Evolutionary conservation across 768 basidiomycete species (phyloP).

Genomic region (Mycena chlorophos): DNA sequence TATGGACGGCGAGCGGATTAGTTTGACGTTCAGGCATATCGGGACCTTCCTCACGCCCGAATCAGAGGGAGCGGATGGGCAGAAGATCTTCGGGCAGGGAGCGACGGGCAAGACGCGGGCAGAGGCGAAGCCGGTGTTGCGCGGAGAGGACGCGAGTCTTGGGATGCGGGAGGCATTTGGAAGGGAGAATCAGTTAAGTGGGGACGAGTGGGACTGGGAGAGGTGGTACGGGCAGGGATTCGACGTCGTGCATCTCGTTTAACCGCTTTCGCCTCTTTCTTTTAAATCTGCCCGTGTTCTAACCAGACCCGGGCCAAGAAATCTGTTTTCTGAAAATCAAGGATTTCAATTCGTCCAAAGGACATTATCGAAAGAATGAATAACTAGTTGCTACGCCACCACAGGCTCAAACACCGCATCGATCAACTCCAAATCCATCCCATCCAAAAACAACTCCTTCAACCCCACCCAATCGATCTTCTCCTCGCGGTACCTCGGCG

Average conservation of each 20-base stretch:
- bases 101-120: constrained; percentile 61
- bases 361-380: too few species aligned
- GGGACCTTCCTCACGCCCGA: constrained; percentile 62
- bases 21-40: constrained; percentile 76
- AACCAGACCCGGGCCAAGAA: too few species aligned
- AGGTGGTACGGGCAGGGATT: constrained; percentile 63
- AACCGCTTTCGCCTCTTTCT: too few species aligned
- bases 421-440: not conserved
- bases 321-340: too few species aligned
- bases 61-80: constrained; percentile 40
- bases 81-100: constrained; percentile 71
- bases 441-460: not conserved
- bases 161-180: constrained; percentile 66
- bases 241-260: constrained; percentile 62
- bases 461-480: not conserved
- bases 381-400: too few species aligned
- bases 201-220: constrained; percentile 66
- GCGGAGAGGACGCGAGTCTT: constrained; percentile 49
- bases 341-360: too few species aligned
- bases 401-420: not conserved
- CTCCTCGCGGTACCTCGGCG: not conserved
- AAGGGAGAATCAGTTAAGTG: constrained; percentile 64
- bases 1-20: constrained; percentile 67
- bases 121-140: constrained; percentile 54
- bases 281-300: too few species aligned